phyloP scores from a whole-genome alignment of 2,329 filamentous ascomycete species.

The Aspergillus sp. region DNA sequence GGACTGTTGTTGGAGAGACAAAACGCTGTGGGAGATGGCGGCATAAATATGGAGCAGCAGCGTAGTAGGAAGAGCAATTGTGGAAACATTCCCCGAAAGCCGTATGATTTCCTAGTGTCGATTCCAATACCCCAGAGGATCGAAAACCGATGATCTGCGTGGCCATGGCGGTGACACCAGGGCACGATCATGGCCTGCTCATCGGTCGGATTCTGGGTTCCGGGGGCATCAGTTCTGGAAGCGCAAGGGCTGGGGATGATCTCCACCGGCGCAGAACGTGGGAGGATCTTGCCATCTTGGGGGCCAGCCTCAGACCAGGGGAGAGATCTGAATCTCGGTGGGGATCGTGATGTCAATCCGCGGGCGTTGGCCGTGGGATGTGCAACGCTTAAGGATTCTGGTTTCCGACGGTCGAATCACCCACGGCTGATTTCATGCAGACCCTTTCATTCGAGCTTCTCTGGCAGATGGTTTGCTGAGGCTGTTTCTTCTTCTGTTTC shows the following conservation, averaged over 20 bases:
- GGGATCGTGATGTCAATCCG: slow-evolving; percentile 10
- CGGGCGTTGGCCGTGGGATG: neutral
- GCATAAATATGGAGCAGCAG: slow-evolving; percentile 7
- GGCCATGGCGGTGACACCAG: neutral
- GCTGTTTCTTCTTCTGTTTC: neutral
- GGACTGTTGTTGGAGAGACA: slow-evolving; percentile 1
- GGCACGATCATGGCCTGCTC: neutral
- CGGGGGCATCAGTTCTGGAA: slow-evolving; percentile 13
- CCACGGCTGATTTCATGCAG: neutral
- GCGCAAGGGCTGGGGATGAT: slow-evolving; percentile 8
- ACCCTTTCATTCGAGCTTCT: neutral
- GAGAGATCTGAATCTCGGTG: slow-evolving; percentile 3
- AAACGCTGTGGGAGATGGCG: neutral
- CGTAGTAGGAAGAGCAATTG: neutral
- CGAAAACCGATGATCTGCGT: neutral
- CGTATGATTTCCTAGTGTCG: neutral
- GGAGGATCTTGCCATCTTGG: slow-evolving; percentile 2
- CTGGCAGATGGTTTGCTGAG: neutral
- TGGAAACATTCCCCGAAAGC: neutral
- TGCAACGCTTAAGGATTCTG: slow-evolving; percentile 19
- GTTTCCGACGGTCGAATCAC: slow-evolving; percentile 22
- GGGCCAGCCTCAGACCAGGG: neutral
- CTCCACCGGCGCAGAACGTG: slow-evolving; percentile 6
- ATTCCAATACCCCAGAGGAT: neutral
- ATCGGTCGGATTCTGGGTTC: slow-evolving; percentile 33